Percentiles rank a stretch among this genome's conserved stretches.
Evolutionary conservation across 2,329 filamentous ascomycete species (phyloP).

Genomic region (Pestalotiopsis sp.): DNA sequence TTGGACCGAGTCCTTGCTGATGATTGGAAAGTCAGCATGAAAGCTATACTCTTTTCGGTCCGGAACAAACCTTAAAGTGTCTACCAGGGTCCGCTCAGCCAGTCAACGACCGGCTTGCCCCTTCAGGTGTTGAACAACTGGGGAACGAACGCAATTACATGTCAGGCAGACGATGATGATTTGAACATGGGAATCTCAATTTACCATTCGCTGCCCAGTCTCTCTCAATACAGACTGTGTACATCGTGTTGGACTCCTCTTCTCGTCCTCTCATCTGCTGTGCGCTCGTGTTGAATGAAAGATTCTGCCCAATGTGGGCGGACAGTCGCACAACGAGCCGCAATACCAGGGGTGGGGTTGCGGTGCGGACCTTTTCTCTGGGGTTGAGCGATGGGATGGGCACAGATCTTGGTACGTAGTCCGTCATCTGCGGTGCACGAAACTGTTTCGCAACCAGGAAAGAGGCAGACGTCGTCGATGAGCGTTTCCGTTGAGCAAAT

Average conservation of each 20-base stretch:
- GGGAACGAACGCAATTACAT: not conserved
- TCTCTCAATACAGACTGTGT: not conserved
- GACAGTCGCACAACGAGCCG: not conserved
- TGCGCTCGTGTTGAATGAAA: not conserved
- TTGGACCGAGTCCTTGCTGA: not conserved
- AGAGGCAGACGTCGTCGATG: not conserved
- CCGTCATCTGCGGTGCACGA: not conserved
- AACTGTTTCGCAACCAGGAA: not conserved
- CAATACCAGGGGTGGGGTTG: not conserved
- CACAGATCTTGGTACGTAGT: not conserved
- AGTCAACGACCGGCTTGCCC: not conserved
- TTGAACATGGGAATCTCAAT: not conserved
- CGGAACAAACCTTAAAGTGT: slow-evolving; percentile 16
- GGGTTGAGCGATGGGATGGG: not conserved
- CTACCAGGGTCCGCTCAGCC: not conserved
- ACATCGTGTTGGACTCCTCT: not conserved
- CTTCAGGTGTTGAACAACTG: not conserved
- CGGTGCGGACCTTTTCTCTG: not conserved
- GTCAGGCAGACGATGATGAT: not conserved
- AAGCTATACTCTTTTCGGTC: not conserved
- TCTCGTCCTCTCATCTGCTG: not conserved
- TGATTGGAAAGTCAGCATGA: not conserved
- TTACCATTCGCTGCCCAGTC: not conserved
- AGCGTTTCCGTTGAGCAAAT: not conserved
- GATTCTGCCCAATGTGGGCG: not conserved